Evolutionary conservation across 176 grass and related monocot genomes (phyloP).

Genomic region (Carex cristatella): DNA sequence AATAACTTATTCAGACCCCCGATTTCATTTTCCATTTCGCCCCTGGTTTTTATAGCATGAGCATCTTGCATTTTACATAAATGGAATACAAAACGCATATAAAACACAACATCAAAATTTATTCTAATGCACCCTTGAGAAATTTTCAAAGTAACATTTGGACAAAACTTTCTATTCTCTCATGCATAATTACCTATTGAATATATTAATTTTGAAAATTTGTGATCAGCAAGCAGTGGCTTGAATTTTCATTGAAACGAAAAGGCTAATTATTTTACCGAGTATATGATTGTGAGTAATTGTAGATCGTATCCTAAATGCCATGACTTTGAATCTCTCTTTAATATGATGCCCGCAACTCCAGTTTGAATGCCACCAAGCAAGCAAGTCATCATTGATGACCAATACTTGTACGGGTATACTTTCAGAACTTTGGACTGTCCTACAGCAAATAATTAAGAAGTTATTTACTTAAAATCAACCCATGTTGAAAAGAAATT

Average conservation of each 20-base stretch:
- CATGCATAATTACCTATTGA: not conserved
- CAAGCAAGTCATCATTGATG: slow-evolving; percentile 48
- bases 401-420: slow-evolving; percentile 61
- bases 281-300: slow-evolving; percentile 36
- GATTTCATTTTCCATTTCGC: too few relatives aligned
- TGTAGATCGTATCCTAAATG: slow-evolving; percentile 47
- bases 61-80: not conserved
- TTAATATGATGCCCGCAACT: slow-evolving; percentile 36
- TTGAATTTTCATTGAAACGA: not conserved
- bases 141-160: too few relatives aligned
- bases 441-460: not conserved
- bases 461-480: not conserved
- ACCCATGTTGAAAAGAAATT: not conserved
- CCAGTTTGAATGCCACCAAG: slow-evolving; percentile 44
- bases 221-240: not conserved
- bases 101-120: too few relatives aligned
- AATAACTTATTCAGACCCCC: too few relatives aligned
- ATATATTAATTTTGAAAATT: not conserved
- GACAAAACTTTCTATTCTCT: too few relatives aligned
- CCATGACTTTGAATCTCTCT: slow-evolving; percentile 37
- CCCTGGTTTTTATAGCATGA: not conserved
- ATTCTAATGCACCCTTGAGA: too few relatives aligned
- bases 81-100: too few relatives aligned
- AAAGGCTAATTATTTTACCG: slow-evolving; percentile 21
- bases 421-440: slow-evolving; percentile 52